Conservation (phyloP, 2,329 filamentous ascomycete genomes). For the Aspergillus luchuensis region DNA sequence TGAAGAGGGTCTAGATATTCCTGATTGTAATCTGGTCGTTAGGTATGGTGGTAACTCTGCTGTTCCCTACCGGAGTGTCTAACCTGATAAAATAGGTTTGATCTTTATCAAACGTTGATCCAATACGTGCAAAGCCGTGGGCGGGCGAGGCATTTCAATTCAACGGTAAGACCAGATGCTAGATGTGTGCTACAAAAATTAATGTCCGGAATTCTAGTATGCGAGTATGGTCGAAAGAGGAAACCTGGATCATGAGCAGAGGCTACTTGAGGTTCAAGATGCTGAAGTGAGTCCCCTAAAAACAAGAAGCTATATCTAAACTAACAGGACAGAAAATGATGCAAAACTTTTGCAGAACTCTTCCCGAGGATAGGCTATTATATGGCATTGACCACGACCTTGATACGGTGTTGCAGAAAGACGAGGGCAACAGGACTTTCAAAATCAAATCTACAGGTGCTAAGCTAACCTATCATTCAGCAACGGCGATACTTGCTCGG, state of each 20-base stretch:
- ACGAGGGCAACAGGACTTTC: conserved; percentile 56
- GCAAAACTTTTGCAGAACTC: conserved; percentile 70
- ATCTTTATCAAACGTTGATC: conserved; percentile 86
- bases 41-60: conserved; percentile 32
- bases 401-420: conserved; percentile 58
- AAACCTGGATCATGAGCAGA: conserved; percentile 67
- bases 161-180: conserved; percentile 50
- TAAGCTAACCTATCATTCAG: conserved; percentile 74
- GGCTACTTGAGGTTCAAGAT: conserved; percentile 51
- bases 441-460: conserved; percentile 69
- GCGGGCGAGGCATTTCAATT: conserved; percentile 74
- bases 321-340: conserved; percentile 53
- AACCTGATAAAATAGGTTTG: conserved; percentile 61
- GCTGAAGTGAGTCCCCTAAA: conserved; percentile 46
- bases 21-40: conserved; percentile 66
- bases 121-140: conserved; percentile 94
- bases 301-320: not conserved
- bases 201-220: conserved; percentile 51
- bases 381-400: conserved; percentile 60
- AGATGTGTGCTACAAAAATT: not conserved
- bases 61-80: not conserved
- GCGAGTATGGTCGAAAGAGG: conserved; percentile 77
- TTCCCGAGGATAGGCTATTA: conserved; percentile 75
- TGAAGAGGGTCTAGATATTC: conserved; percentile 68
- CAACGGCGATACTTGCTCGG: conserved; percentile 69